Evolutionary conservation across 768 basidiomycete genomes (phyloP).

Genomic region (Gloeophyllum trabeum): DNA sequence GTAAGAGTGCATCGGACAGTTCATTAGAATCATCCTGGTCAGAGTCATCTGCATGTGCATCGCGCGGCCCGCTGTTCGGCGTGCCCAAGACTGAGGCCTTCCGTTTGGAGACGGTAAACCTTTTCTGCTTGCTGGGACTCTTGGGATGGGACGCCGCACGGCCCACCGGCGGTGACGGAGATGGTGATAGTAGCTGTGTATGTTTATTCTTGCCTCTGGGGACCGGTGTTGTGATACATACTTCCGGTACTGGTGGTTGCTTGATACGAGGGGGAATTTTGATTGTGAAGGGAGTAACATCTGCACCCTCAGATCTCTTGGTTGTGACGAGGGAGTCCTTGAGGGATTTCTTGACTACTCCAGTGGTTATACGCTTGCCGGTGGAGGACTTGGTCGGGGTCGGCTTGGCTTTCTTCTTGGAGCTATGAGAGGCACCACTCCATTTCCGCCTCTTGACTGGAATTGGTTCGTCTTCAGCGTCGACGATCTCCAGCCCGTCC

Average conservation of each 20-base stretch:
- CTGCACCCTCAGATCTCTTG: too few relatives aligned
- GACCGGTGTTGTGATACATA: too few relatives aligned
- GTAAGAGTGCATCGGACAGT: background rate
- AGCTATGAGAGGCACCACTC: background rate
- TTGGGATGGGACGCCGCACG: background rate
- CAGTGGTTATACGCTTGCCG: background rate
- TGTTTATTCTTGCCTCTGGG: too few relatives aligned
- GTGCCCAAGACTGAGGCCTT: too few relatives aligned
- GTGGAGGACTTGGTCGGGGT: background rate
- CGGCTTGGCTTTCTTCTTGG: background rate
- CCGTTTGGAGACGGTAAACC: background rate
- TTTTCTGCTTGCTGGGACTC: background rate
- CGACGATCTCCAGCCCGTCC: background rate
- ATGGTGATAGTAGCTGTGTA: background rate
- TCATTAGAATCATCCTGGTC: background rate
- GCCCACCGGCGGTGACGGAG: background rate
- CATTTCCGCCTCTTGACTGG: background rate
- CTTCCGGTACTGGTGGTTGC: too few relatives aligned
- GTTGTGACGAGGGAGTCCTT: background rate
- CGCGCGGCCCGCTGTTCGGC: background rate
- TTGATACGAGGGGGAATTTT: too few relatives aligned
- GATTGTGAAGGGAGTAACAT: too few relatives aligned
- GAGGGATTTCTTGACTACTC: background rate
- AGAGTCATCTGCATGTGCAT: background rate
- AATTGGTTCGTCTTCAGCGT: background rate